Conservation (phyloP, 2,329 filamentous ascomycete species). For the Pseudogymnoascus sp. region DNA sequence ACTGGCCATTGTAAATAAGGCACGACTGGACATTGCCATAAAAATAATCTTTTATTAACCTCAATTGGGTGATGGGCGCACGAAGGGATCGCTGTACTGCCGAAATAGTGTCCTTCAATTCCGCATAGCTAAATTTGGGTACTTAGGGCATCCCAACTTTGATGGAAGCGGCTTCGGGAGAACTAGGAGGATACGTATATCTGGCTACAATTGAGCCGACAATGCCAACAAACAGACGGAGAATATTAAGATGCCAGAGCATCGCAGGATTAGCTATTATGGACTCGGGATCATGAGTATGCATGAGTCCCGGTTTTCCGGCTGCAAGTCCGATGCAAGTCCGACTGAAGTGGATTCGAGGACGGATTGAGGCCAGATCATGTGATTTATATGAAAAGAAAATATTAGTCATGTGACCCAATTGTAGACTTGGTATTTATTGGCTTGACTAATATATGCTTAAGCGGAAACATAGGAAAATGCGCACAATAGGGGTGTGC, state of each 20-base stretch:
- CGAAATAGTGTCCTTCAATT: not conserved
- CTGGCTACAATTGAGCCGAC: slow-evolving; percentile 2
- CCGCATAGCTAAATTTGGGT: slow-evolving; percentile 8
- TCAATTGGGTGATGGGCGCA: slow-evolving; percentile 7
- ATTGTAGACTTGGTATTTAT: not conserved
- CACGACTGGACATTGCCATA: not conserved
- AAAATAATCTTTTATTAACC: not conserved
- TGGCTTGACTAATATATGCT: not conserved
- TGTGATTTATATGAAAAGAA: not conserved
- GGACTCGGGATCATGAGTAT: not conserved
- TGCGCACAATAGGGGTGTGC: too few relatives aligned
- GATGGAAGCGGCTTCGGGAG: slow-evolving; percentile 2
- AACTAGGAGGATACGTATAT: slow-evolving; percentile 7
- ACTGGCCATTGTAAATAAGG: not conserved
- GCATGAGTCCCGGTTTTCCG: slow-evolving; percentile 9
- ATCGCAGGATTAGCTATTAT: not conserved
- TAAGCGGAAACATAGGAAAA: too few relatives aligned
- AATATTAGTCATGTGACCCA: not conserved
- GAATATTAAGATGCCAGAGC: not conserved
- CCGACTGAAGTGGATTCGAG: slow-evolving; percentile 7
- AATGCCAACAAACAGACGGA: not conserved
- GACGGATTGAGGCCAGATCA: not conserved
- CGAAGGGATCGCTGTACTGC: slow-evolving; percentile 3
- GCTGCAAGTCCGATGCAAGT: slow-evolving; percentile 1
- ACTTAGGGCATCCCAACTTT: slow-evolving; percentile 8